phyloP scores from a whole-genome alignment of 805 yeast species.

The Ogataea pilisensis region DNA sequence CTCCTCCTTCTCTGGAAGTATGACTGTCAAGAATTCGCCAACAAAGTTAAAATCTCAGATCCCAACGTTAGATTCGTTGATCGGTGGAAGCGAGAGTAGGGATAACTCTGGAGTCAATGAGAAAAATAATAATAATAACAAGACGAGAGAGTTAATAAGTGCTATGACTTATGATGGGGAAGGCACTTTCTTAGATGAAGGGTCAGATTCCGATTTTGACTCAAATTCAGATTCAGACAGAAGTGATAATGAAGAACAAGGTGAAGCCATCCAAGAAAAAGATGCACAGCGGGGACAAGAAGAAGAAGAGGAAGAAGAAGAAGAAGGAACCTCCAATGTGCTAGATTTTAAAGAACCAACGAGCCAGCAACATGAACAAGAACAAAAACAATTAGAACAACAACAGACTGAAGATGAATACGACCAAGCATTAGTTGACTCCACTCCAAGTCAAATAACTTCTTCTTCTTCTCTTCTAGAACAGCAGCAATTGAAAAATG shows the following conservation, averaged over 20 bases:
- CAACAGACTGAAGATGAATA: conserved; percentile 2
- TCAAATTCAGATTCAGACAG: too few relatives aligned
- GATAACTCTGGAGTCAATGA: background rate
- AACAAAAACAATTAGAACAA: conserved; percentile 1
- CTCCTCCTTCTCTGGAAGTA: too few relatives aligned
- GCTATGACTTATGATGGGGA: conserved; percentile 24
- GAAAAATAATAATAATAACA: background rate
- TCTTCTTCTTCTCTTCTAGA: too few relatives aligned
- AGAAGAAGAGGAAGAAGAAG: conserved; percentile 5
- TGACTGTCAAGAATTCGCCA: too few relatives aligned
- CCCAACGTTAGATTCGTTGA: conserved; percentile 14
- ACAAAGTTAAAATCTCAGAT: conserved; percentile 1
- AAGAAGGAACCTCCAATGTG: background rate
- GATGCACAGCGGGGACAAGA: background rate
- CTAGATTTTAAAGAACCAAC: background rate
- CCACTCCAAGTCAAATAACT: background rate
- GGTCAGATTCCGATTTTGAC: conserved; percentile 8
- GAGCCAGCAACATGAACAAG: background rate
- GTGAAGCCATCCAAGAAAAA: conserved; percentile 3
- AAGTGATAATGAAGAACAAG: conserved; percentile 1
- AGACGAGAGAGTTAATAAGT: conserved; percentile 12
- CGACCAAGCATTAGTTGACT: conserved; percentile 1
- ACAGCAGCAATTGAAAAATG: background rate
- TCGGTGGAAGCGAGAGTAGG: conserved; percentile 3
- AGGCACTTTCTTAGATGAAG: conserved; percentile 17